Evolutionary conservation across 2,329 filamentous ascomycete genomes (phyloP).

Genomic region (Aspergillus brunneoviolaceus): DNA sequence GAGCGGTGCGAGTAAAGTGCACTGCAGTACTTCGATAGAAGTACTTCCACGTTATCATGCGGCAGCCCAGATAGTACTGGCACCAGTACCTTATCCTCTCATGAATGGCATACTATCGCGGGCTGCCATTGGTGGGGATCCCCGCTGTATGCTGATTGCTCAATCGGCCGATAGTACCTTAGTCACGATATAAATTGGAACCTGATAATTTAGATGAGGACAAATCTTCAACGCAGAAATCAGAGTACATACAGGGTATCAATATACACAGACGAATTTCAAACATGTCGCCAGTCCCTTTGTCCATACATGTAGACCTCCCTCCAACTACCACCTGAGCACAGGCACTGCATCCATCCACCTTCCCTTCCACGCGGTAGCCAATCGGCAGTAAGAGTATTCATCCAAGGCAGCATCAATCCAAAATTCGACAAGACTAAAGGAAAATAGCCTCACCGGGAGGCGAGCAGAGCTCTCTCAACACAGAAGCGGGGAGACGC

Average conservation of each 20-base stretch:
- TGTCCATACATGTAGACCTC: not conserved
- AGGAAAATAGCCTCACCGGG: slow-evolving; percentile 8
- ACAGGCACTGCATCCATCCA: not conserved
- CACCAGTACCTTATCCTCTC: not conserved
- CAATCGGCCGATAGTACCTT: slow-evolving; percentile 9
- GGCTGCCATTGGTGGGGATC: slow-evolving; percentile 15
- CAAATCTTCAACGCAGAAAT: not conserved
- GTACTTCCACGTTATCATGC: slow-evolving; percentile 4
- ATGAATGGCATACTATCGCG: slow-evolving; percentile 8
- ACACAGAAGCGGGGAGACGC: not conserved
- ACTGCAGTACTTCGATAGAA: not conserved
- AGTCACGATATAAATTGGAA: no score
- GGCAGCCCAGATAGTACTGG: not conserved
- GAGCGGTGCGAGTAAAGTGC: not conserved
- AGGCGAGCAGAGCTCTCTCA: slow-evolving; percentile 2
- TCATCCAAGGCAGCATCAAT: not conserved
- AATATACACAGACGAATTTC: slow-evolving; percentile 2
- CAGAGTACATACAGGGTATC: slow-evolving; percentile 17
- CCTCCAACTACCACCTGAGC: not conserved
- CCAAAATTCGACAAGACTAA: not conserved
- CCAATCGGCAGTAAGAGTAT: not conserved
- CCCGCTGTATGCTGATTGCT: slow-evolving; percentile 19
- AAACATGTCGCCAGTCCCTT: not conserved
- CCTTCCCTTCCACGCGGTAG: not conserved
- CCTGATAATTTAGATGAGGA: not conserved